These are phyloP conservation scores for Heritiera littoralis DNA, from an alignment of 345 rosid species.

Conservation along the genomic window DNA sequence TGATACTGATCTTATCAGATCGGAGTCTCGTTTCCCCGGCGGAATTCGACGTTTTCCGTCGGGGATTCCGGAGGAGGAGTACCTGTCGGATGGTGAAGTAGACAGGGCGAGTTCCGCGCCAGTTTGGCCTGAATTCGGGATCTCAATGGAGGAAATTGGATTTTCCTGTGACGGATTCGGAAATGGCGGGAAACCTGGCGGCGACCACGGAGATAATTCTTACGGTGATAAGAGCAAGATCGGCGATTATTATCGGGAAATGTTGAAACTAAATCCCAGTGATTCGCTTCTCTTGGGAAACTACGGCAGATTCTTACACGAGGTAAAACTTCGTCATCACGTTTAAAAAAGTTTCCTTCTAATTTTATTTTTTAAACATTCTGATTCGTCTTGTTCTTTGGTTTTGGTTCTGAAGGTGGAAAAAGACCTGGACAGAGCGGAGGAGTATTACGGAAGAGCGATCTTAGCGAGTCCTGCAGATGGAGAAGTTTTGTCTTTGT, in stretches of 20 bases:
- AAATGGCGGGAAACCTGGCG: constrained; percentile 30
- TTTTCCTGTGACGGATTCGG: constrained; percentile 41
- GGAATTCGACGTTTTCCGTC: constrained; percentile 42
- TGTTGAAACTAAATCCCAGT: constrained; percentile 63
- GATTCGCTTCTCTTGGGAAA: constrained; percentile 70
- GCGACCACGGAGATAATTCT: constrained; percentile 21
- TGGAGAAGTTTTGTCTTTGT: constrained; percentile 70
- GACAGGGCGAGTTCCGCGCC: constrained; percentile 7
- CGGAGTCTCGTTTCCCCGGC: constrained; percentile 27
- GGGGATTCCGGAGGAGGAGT: constrained; percentile 55
- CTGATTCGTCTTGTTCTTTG: neutral
- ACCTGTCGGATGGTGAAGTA: constrained; percentile 15
- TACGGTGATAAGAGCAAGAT: constrained; percentile 43
- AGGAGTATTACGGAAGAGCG: constrained; percentile 77
- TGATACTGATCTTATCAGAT: constrained; percentile 47
- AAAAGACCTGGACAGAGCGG: constrained; percentile 61
- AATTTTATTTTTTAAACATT: neutral
- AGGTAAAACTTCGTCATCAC: constrained; percentile 42
- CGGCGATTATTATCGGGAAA: constrained; percentile 64
- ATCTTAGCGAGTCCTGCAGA: constrained; percentile 77
- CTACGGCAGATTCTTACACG: constrained; percentile 71
- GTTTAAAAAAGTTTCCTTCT: neutral
- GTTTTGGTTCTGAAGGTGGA: constrained; percentile 48
- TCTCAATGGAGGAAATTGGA: constrained; percentile 46
- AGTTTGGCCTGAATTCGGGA: constrained; percentile 24